phyloP scores from a whole-genome alignment of 495 filamentous ascomycete species.

The Evansstolkia leycettana region DNA sequence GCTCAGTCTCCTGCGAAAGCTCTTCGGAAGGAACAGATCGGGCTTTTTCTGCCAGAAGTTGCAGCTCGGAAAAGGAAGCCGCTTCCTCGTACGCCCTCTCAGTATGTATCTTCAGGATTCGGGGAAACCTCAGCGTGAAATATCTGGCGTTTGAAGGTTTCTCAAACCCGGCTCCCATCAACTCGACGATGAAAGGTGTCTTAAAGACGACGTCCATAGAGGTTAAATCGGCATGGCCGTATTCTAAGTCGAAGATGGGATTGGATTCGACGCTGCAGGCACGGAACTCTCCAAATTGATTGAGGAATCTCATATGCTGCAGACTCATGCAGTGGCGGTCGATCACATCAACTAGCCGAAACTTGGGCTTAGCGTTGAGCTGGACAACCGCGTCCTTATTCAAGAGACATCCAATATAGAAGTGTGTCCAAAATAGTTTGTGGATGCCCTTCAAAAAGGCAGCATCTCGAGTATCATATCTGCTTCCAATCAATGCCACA shows the following conservation, averaged over 20 bases:
- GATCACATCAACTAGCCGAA: constrained; percentile 51
- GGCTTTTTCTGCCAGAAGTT: constrained; percentile 38
- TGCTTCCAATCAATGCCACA: constrained; percentile 63
- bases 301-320: constrained; percentile 37
- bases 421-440: constrained; percentile 61
- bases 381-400: constrained; percentile 55
- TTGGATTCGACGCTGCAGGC: constrained; percentile 13
- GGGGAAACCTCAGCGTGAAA: constrained; percentile 52
- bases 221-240: constrained; percentile 15
- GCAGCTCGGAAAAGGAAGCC: constrained; percentile 42
- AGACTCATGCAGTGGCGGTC: constrained; percentile 35
- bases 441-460: constrained; percentile 24
- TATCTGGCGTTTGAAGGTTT: constrained; percentile 43
- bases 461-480: constrained; percentile 48
- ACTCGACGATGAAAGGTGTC: constrained; percentile 51
- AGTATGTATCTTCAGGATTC: constrained; percentile 47
- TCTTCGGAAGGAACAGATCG: constrained; percentile 24
- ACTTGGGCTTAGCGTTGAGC: constrained; percentile 41
- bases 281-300: constrained; percentile 35
- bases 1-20: constrained; percentile 36
- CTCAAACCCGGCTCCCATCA: constrained; percentile 52
- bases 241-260: constrained; percentile 22
- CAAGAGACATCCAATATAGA: constrained; percentile 62
- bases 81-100: constrained; percentile 46
- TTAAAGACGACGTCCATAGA: constrained; percentile 39